Evolutionary conservation across 164 flowering plant genomes (phyloP), one percentile per base, ranked within the genome.

Genomic region (Stephania cephalantha): DNA sequence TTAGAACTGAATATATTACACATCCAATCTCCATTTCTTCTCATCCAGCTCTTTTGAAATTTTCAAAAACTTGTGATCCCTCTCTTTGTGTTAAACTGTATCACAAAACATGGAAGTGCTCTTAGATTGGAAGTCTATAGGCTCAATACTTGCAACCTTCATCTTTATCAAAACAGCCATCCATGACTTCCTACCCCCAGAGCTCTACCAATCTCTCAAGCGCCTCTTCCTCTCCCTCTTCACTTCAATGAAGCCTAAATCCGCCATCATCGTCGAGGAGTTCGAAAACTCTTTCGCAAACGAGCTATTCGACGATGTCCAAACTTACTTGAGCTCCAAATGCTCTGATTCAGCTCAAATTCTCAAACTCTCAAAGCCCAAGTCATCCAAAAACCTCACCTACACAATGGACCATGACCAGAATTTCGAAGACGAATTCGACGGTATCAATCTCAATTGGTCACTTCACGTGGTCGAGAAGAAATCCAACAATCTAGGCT

Each of bases 61-160:
- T 35, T 4, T 35, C 3, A 31, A 31, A 3, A 31, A 31, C 35
- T 3, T 31, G 35, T 31, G 35, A 31, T 31, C n/a, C n/a, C n/a
- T n/a, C n/a, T n/a, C 0, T 25, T 25, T 25, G 25, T 25, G 25
- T 25, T 25, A 25, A 25, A 25, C 25, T 25, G 25, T 25, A 25
- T 25, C 25, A 25, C 25, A 25, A 25, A 35, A 35, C 42, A 79
- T 73, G 78, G 73, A 80, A 22, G 1, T 74, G 22, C 13, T 76
- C n/a, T 9, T 80, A 25, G 82, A 82, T 17, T 82, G 84, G 84
- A 77, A 82, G 45, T 82, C 84, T 5, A 18, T 82, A 0, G 80
- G 82, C 30, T 82, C 84, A n/a, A 5, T 79, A 3, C 45, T 82
- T 1, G 84, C 84, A 46, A 79, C 84, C 30, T 22, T 79, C 45